Base-by-base conservation (phyloP, 306 rosid species). In the Vigna radiata region DNA sequence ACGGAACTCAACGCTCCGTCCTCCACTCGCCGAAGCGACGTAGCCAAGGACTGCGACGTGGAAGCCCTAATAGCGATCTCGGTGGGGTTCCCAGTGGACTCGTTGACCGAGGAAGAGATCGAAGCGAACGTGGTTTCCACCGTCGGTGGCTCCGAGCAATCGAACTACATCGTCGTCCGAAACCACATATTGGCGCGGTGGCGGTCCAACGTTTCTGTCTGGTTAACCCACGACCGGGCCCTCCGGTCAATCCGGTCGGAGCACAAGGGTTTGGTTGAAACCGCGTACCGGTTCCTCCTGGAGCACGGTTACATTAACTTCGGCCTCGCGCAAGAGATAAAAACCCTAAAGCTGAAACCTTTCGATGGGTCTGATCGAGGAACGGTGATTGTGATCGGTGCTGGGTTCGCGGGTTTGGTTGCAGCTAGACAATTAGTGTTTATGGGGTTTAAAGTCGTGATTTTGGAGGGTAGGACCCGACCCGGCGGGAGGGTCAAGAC, bases 401-500 rank as follows among this genome's bases (percentile, higher is more conserved):
- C 96, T 0, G 98, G 98, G 55, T 41, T 93, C 41, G 94, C 98
- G n/a, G 96, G 98, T 10, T 76, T 93, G 84, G 88, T 89, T 1
- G 95, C 98, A 1, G 98, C 98, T 10, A 86, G 98, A 43, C 98
- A 93, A 46, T 83, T 93, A 83, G 86, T 93, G 71, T 93, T 93
- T 44, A 50, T 93, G 83, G 98, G 96, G 19, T 93, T 91, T 54
- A 93, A 89, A 68, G 98, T 93, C 62, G 90, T 82, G 31, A 82
- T 91, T 10, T 88, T 93, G 90, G 98, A 93, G 78, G 98, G 98
- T 18, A 89, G 96, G 67, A 76, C 23, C 17, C 88, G 98, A 43
- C 91, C 98, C 2, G 98, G 98, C 18, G 98, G 98, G 10, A 89
- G 96, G 18, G 98, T 93, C 71, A 93, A 83, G 90, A 93, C 96